Evolutionary conservation across 345 rosid genomes (phyloP), one percentile per base, ranked within the genome.

Genomic region (Gossypium herbaceum): DNA sequence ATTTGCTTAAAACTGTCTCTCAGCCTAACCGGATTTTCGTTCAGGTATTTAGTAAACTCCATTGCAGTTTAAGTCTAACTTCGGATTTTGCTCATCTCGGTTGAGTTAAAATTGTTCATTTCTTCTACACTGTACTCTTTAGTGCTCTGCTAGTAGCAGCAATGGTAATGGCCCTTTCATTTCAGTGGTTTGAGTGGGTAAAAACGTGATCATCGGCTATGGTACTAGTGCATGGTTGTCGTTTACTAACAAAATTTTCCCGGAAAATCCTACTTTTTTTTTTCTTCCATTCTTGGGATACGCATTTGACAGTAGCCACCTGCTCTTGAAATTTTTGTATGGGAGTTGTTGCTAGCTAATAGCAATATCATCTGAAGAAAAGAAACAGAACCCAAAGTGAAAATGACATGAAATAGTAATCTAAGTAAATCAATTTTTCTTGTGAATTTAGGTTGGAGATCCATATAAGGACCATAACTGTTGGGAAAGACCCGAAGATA

Each of bases 401-500:
- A 45, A 25, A 20, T 59, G 10, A 9, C 7, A 54, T 54, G 22
- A 54, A 54, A 34, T 54, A 17, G 3, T 54, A 54, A 22, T 56
- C 60, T 56, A 19, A 20, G 7, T 12, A 2, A 61, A 29, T 62
- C n/a, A 9, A 2, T 15, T 8, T 17, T 3, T 25, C 16, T 9
- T 17, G 2, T 22, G n/a, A 8, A 16, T 16, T 27, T 48, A 95
- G 99, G 99, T 95, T 79, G 99, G 99, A 65, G 97, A 95, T 80
- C 98, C 98, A 60, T 81, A 61, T 13, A 78, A 27, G 16, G 99
- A 95, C 83, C 99, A 95, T 68, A 83, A 76, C 73, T 95, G 99
- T 34, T 95, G 99, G 99, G 99, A 95, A 79, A 82, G 99, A 43
- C 97, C 99, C 1, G 99, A 95, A 73, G 98, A 95, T 74, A 93